Evolutionary conservation across 176 grass and related monocot genomes (phyloP).

Genomic region (Guadua angustifolia): DNA sequence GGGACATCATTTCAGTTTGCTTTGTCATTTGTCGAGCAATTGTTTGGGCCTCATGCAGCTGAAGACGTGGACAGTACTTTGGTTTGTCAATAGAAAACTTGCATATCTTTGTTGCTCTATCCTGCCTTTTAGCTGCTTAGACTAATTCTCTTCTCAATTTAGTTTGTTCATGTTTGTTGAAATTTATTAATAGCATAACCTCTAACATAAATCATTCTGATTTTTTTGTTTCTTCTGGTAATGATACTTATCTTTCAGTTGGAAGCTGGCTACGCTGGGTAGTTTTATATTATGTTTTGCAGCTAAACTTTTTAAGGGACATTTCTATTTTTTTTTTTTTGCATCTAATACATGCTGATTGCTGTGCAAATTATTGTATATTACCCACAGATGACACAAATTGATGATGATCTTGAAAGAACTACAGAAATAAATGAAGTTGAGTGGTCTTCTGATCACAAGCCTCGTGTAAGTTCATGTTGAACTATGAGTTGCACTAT

Average conservation of each 20-base stretch:
- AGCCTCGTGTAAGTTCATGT: constrained; percentile 66
- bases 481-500: constrained; percentile 2
- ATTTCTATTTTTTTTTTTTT: neutral
- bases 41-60: constrained; percentile 66
- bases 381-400: constrained; percentile 52
- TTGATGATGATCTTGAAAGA: constrained; percentile 53
- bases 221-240: constrained; percentile 13
- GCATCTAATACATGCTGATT: neutral
- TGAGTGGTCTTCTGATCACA: constrained; percentile 72
- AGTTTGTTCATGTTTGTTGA: neutral
- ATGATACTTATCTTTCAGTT: constrained; percentile 26
- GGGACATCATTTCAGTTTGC: constrained; percentile 84
- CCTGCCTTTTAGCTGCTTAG: constrained; percentile 27
- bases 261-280: neutral
- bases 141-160: neutral
- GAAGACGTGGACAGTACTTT: constrained; percentile 61
- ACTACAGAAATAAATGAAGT: constrained; percentile 77
- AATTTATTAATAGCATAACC: neutral
- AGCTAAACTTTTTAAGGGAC: neutral
- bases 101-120: neutral
- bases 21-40: constrained; percentile 85
- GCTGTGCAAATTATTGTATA: neutral
- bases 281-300: neutral
- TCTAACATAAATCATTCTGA: neutral
- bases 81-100: constrained; percentile 55